These are phyloP conservation scores for Herpotrichia juniperi DNA, from an alignment of 2,329 filamentous ascomycete genomes.

Conservation along the genomic window DNA sequence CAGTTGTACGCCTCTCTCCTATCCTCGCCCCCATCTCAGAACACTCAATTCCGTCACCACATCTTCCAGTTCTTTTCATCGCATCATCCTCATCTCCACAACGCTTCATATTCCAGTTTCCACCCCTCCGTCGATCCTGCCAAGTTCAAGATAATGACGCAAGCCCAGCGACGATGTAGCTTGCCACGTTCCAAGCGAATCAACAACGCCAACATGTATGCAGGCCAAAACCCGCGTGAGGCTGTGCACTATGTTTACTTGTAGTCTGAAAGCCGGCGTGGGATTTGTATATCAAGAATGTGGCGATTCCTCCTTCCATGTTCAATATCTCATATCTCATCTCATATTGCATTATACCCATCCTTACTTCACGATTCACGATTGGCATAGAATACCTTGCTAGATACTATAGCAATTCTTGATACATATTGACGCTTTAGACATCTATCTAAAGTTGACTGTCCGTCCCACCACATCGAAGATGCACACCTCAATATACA, in stretches of 20 bases:
- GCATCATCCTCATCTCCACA: neutral
- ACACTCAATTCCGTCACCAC: neutral
- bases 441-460: neutral
- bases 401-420: neutral
- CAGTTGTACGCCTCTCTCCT: too few species aligned
- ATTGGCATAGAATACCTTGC: too few species aligned
- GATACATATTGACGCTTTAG: neutral
- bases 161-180: conserved; percentile 35
- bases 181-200: conserved; percentile 21
- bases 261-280: neutral
- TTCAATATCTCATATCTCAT: neutral
- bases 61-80: neutral
- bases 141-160: conserved; percentile 41
- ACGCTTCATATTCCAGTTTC: neutral
- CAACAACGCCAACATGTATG: conserved; percentile 1
- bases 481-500: neutral
- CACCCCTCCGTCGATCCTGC: conserved; percentile 14
- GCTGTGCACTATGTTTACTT: neutral
- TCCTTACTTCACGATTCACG: too few species aligned
- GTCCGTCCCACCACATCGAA: neutral
- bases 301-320: neutral
- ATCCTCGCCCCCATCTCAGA: neutral
- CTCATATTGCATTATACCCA: neutral
- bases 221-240: neutral
- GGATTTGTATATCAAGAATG: neutral